phyloP scores from a whole-genome alignment of 345 rosid species.

The Fremontodendron californicum region DNA sequence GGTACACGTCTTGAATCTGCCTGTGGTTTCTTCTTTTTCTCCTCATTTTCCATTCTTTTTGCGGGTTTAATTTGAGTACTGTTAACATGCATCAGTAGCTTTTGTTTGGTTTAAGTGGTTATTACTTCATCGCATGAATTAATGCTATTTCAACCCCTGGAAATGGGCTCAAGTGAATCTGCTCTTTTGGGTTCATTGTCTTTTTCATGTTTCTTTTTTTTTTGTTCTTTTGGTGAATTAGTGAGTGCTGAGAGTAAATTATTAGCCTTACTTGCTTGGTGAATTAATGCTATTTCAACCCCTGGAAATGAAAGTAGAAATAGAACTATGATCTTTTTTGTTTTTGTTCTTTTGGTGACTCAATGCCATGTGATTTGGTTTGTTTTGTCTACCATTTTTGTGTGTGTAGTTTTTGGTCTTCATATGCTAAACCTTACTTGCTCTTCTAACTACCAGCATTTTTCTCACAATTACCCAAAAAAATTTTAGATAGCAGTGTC shows the following conservation, averaged over 20 bases:
- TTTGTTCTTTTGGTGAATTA: constrained; percentile 9
- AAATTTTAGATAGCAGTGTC: neutral
- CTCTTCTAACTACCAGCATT: neutral
- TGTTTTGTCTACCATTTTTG: constrained; percentile 8
- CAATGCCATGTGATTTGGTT: constrained; percentile 27
- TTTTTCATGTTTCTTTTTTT: neutral
- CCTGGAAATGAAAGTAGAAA: constrained; percentile 16
- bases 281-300: too few relatives aligned
- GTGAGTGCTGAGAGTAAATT: constrained; percentile 8
- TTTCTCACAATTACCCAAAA: neutral
- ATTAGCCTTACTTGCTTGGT: too few relatives aligned
- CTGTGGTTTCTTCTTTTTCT: too few relatives aligned
- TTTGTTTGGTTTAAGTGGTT: too few relatives aligned
- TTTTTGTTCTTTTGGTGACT: neutral
- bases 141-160: constrained; percentile 85
- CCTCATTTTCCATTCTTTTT: neutral
- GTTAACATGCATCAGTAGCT: neutral
- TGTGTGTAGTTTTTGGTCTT: constrained; percentile 18
- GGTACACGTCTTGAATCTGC: too few relatives aligned
- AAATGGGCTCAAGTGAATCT: constrained; percentile 62
- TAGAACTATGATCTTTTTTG: neutral
- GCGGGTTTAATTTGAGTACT: neutral
- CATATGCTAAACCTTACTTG: neutral
- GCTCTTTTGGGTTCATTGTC: neutral
- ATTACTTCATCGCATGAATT: too few relatives aligned